Base-by-base conservation (phyloP, 306 rosid species). In the Quercus agrifolia region DNA sequence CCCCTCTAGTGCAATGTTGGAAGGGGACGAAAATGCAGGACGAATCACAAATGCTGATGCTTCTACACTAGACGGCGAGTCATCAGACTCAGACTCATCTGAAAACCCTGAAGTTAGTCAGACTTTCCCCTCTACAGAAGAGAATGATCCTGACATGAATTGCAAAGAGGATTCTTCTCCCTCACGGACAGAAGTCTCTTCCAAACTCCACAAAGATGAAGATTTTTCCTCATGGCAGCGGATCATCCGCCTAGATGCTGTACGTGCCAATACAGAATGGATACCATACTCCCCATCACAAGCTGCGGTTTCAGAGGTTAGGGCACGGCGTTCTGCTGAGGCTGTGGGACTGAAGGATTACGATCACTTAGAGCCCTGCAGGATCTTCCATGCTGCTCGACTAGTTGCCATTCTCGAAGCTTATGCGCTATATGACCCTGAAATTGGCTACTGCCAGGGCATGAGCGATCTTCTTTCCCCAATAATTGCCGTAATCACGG, bases 401-500 rank as follows among this genome's bases (percentile, higher is more conserved):
- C 79, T 96, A 44, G 99, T 96, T 83, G 96, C 99, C 54, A 91
- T 93, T 76, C 99, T 96, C 21, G 99, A 96, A 91, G 99, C 99
- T 33, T 96, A 96, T 84, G 99, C 99, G 33, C 84, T 96, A 15
- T 87, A 87, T 33, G 99, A 96, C 83, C 93, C 98, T 49, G 99
- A 96, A 89, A 96, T 96, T 77, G 99, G 99, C 64, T 96, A 96
- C 88, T 96, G 99, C 86, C 99, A 96, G 86, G 99, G 99, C 30
- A 96, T 96, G 99, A 96, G 99, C 31, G 99, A 96, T 88, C 88
- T 96, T 30, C 95, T 96, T 62, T 96, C 99, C 71, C 99, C 99
- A 52, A 96, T 96, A 77, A 80, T 90, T 82, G 68, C 92, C 71
- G 97, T 96, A 51, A 82, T 96, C 66, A 72, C 92, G 1, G 99